Base-by-base conservation (phyloP, 148 eudicot genomes). In the Fallopia convolvulus region DNA sequence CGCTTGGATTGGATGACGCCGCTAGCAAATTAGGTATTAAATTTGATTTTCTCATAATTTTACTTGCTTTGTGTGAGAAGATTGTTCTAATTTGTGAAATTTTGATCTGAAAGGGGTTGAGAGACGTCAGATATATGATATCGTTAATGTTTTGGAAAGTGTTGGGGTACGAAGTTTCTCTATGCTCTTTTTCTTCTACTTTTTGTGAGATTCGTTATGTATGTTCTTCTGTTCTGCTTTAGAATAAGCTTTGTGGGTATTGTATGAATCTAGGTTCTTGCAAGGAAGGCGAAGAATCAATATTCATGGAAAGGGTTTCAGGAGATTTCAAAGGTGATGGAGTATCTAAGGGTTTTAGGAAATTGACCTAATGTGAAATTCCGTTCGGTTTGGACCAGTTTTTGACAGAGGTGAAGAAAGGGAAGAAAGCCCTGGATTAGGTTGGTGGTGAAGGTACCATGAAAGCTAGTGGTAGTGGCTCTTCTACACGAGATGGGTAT, bases 61-160 rank as follows among this genome's bases (percentile, higher is more conserved):
- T 60, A 33, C 23, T 4, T 58, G 65, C 65, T 58, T 63, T 32
- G 47, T 21, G 20, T 56, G 26, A 1, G 1, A 21, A 8, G 63
- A 21, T 12, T 56, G 30, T 56, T 10, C 17, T 63, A 14, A 32
- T 63, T 18, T 46, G 13, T 15, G 74, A 46, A 61, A 17, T 63
- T 74, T 74, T 72, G 42, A 12, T 85, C 83, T 72, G 18, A 26
- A n/a, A 95, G 99, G 94, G 44, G 97, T 95, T 75, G 99, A 95
- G 87, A 87, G 97, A 82, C 85, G 99, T 72, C 88, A 97, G 90
- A 95, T 95, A 88, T 95, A 95, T 76, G 99, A 95, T 72, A 95
- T 95, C 6, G 99, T 95, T 39, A 95, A 95, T 80, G 99, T 95
- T 12, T 79, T 95, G 60, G 99, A 95, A 81, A 95, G 97, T 56